Conservation (phyloP, 176 grass and related monocot species). For the Oryza rufipogon region DNA sequence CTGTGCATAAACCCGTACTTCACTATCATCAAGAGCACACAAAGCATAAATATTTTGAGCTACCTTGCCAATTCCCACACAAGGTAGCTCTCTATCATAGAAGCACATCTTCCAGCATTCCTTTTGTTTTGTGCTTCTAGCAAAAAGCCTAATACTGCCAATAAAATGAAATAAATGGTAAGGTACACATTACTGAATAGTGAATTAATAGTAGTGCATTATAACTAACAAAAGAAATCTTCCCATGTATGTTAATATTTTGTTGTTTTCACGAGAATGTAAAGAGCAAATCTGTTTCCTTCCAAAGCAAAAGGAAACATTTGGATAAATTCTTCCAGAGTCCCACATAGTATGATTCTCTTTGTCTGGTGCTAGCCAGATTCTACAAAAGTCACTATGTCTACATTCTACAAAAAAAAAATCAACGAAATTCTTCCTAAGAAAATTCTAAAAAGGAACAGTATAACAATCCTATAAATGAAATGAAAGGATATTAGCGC, state of each 20-base stretch:
- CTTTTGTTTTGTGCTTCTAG: conserved; percentile 53
- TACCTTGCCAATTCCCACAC: conserved; percentile 31
- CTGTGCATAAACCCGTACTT: conserved; percentile 27
- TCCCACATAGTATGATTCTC: neutral
- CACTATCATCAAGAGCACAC: conserved; percentile 52
- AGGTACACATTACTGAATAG: conserved; percentile 5
- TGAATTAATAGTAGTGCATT: neutral
- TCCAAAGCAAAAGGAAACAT: neutral
- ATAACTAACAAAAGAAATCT: neutral
- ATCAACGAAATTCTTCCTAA: neutral
- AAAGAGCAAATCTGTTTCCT: neutral
- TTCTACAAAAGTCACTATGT: neutral
- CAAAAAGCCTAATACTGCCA: conserved; percentile 27
- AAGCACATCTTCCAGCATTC: conserved; percentile 94
- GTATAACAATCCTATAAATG: neutral
- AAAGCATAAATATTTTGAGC: conserved; percentile 17
- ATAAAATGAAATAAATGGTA: conserved; percentile 24
- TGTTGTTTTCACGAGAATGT: neutral
- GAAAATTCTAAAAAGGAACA: neutral
- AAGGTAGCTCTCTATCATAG: conserved; percentile 51
- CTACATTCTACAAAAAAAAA: neutral
- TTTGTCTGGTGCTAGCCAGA: neutral
- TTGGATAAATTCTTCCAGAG: neutral
- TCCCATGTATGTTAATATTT: neutral
- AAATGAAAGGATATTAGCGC: neutral